Evolutionary conservation across 345 rosid genomes (phyloP), one percentile per base, ranked within the genome.

Genomic region (Tarenaya hassleriana): DNA sequence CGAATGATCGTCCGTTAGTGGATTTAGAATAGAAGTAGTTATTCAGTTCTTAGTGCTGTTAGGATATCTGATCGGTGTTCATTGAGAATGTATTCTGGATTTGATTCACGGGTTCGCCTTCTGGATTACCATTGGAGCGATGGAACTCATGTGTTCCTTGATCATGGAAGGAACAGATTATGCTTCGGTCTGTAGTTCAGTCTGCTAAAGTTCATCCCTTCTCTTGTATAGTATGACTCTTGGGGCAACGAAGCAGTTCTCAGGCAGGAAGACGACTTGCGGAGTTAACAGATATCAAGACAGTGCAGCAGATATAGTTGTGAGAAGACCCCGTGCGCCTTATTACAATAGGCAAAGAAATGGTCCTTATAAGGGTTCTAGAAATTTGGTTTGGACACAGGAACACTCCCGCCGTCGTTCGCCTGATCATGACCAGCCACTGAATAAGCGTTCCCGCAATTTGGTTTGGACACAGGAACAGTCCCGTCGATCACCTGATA

Each of bases 311-410:
- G 52, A 60, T 49, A 42, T 61, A 37, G 58, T 48, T 61, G 1
- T 56, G 8, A 67, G 58, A 43, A 61, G 62, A 43, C 38, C 57
- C 5, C 34, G 29, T 54, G 62, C 0, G 4, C 40, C 55, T 17
- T 46, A 52, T 60, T 50, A 24, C 2, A 56, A 12, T n/a, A 10
- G 51, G 11, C 13, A 17, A 39, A 62, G 47, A 32, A 70, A 43
- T 17, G 52, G 39, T 47, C 42, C 50, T 1, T 14, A 31, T 24
- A 55, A 37, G 35, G 10, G 27, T 12, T 52, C 74, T 5, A 50
- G 54, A 50, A 70, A 64, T 69, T 18, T 66, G 41, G 66, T 69
- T 60, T 64, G 69, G 61, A 60, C 69, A 0, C 18, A 20, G 11
- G 50, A 57, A 17, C 50, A 52, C 7, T 60, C 11, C 35, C 31